Percentiles rank a stretch among this genome's conserved stretches.
Conservation (phyloP, 306 rosid genomes). For the Rosa rugosa region DNA sequence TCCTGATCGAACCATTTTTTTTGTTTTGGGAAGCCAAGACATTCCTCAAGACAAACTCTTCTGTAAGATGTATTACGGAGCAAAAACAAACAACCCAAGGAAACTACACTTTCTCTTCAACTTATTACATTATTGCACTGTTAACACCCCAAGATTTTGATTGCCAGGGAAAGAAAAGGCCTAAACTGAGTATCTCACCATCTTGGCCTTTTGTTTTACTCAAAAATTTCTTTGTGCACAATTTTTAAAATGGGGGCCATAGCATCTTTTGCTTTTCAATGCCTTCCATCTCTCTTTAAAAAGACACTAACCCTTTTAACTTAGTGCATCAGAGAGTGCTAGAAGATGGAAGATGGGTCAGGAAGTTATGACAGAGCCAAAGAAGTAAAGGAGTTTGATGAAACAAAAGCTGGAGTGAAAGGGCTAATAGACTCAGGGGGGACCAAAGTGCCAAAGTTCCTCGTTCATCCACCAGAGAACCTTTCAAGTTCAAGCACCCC, state of each 20-base stretch:
- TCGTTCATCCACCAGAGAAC: conserved; percentile 50
- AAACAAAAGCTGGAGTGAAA: conserved; percentile 69
- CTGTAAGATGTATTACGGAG: not conserved
- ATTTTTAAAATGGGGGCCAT: conserved; percentile 32
- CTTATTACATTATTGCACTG: not conserved
- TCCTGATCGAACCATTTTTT: not conserved
- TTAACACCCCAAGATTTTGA: not conserved
- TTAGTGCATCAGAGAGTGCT: not conserved
- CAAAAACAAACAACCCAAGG: not conserved
- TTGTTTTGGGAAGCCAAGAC: conserved; percentile 16
- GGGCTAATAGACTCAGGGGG: conserved; percentile 67
- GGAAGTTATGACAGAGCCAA: conserved; percentile 50
- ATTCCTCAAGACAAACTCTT: not conserved
- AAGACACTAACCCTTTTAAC: not conserved
- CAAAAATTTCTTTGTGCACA: not conserved
- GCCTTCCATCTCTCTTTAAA: not conserved
- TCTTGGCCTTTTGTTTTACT: conserved; percentile 34
- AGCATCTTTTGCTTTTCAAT: conserved; percentile 28
- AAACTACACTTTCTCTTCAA: conserved; percentile 20
- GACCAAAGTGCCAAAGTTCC: conserved; percentile 55
- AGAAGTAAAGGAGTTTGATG: conserved; percentile 69
- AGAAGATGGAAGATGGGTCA: not conserved
- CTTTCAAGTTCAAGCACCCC: not conserved
- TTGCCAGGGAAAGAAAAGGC: conserved; percentile 9
- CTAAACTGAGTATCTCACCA: conserved; percentile 41